Evolutionary conservation across 768 basidiomycete genomes (phyloP), one percentile per base, ranked within the genome.

Genomic region (Trametes punicea): DNA sequence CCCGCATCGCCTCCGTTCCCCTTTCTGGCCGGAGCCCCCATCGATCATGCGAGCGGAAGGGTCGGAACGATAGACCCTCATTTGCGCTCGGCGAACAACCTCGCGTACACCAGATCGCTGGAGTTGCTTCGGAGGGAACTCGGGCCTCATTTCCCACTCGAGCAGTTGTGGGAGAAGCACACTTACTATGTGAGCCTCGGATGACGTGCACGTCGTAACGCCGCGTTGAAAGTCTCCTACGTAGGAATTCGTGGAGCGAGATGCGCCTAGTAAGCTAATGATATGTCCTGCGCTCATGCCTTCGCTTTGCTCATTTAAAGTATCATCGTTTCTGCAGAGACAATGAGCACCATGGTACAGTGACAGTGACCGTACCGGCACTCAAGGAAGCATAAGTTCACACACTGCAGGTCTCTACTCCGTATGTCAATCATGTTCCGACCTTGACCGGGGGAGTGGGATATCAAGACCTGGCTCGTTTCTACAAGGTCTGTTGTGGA

Each of bases 391-490:
- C 41, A 26, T n/a, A n/a, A n/a, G n/a, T 48, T 49, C 34, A n/a
- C 42, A 29, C 25, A 33, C 25, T n/a, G 27, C 34, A 75, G 77
- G 74, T 77, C 16, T 41, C 65, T 11, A 69, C 73, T 18, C 75
- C 74, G 18, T 78, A 76, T 55, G 74, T 75, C 20, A 74, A 72
- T 49, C 72, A 71, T 50, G 63, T 74, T 18, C 64, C 79, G 9
- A 80, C 78, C 6, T 68, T 78, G 70, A 79, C 75, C 2, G 79
- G 80, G 18, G 79, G 76, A 16, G 67, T 77, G 18, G 78, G 75
- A 3, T 65, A 71, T 38, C 64, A 71, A n/a, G 71, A 74, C 6
- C 63, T 78, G 15, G 69, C 74, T 16, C 71, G 72, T n/a, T 78
- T 79, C 62, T 81, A 80, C 65, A 75, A 75, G 67, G 73, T 71